Conservation (phyloP, 2,329 filamentous ascomycete species). For the Phaeophleospora eucalypticola region DNA sequence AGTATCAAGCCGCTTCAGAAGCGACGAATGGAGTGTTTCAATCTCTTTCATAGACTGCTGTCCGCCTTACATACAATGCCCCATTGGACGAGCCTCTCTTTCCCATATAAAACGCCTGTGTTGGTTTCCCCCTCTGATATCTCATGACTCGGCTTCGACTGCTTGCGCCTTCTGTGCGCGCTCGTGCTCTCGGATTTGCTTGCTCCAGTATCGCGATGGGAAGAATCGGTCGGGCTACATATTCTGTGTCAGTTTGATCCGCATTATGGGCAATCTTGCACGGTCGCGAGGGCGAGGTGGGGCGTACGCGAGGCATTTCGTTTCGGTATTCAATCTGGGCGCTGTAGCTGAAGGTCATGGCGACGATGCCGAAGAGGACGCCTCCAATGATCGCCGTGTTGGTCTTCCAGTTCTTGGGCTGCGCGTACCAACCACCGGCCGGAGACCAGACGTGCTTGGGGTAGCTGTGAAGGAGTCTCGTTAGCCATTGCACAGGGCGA, state of each 20-base stretch:
- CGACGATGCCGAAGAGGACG: constrained; percentile 64
- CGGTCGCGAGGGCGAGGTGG: no score
- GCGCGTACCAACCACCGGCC: constrained; percentile 93
- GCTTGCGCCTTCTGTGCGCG: constrained; percentile 31
- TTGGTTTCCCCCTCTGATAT: background rate
- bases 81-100: background rate
- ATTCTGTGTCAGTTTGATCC: no score
- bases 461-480: constrained; percentile 22
- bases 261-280: no score
- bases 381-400: constrained; percentile 78
- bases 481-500: constrained; percentile 20
- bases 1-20: no score
- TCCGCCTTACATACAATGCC: background rate
- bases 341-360: constrained; percentile 64
- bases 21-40: no score
- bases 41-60: no score
- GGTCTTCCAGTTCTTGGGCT: constrained; percentile 88
- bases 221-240: constrained; percentile 65
- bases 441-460: constrained; percentile 89
- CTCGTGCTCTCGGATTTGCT: constrained; percentile 67
- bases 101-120: constrained; percentile 1
- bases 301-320: constrained; percentile 62
- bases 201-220: constrained; percentile 77
- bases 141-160: constrained; percentile 9
- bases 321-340: constrained; percentile 69